Evolutionary conservation across 768 basidiomycete genomes (phyloP), one percentile per base, ranked within the genome.

Genomic region (Paxillus ammoniavirescens): DNA sequence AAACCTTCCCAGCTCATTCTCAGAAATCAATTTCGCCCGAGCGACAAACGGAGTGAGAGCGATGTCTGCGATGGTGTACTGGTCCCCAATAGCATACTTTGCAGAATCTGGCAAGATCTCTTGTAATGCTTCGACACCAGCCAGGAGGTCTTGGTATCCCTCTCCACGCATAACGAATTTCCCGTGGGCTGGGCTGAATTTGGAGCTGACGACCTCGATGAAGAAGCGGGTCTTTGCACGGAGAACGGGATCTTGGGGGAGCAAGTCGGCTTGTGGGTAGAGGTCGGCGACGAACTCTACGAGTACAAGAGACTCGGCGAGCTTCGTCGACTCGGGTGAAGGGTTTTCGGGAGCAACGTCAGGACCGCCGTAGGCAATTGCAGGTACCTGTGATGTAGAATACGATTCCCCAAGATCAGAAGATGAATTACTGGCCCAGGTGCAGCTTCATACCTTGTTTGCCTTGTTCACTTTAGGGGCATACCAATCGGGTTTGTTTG

Each of bases 401-500:
- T 15, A 9, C 15, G 1, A 41, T 3, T 13, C 40, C 14, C 42
- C 21, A 5, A 41, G n/a, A 15, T 14, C n/a, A 12, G 18, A n/a
- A n/a, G 8, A 31, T 23, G 5, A 12, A 5, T n/a, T 15, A 10
- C 10, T 6, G 28, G 1, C 9, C 28, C 13, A 5, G 18, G 5
- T n/a, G 33, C 7, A 2, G 15, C 15, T 14, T 14, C 35, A 35
- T 60, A 83, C 86, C 77, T 86, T 87, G 71, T 80, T 79, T 0
- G 78, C 83, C 1, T 81, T 82, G 68, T 88, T 89, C 37, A 89
- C 78, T 54, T 82, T 77, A 0, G 78, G 75, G 0, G 79, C 79
- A 62, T 84, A 87, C 86, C 85, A 87, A 47, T 78, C 81, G 1
- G 86, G 86, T 70, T 88, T 89, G 72, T 84, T 82, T 58, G 53